Percentiles rank a stretch among this genome's conserved stretches.
These are phyloP conservation scores for Ceratocystis cacaofunesta DNA, from an alignment of 2,329 filamentous ascomycete genomes.

Conservation along the genomic window DNA sequence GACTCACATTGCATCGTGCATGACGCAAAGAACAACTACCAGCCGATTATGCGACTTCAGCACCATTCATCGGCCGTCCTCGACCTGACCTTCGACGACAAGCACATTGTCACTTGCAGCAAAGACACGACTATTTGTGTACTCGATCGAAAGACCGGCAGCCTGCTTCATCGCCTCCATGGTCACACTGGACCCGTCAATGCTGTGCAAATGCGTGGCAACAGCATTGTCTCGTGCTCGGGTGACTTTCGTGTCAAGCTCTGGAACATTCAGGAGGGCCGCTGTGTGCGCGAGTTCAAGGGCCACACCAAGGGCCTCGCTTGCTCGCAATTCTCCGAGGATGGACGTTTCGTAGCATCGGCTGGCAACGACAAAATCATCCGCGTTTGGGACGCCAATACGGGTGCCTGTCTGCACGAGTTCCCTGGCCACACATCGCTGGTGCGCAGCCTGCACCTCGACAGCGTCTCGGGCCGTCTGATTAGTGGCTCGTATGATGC, in stretches of 20 bases:
- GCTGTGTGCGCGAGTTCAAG: conserved; percentile 76
- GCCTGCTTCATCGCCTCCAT: conserved; percentile 59
- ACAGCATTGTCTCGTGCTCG: conserved; percentile 82
- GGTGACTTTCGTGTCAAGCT: conserved; percentile 88
- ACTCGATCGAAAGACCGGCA: conserved; percentile 73
- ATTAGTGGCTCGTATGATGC: conserved; percentile 90
- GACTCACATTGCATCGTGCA: conserved; percentile 87
- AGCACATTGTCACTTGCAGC: conserved; percentile 90
- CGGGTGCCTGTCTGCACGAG: conserved; percentile 65
- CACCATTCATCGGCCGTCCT: conserved; percentile 79
- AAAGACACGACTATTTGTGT: conserved; percentile 91
- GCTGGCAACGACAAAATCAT: conserved; percentile 93
- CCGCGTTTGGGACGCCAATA: conserved; percentile 89
- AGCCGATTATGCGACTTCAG: conserved; percentile 60
- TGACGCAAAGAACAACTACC: conserved; percentile 64
- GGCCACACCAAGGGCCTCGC: conserved; percentile 88
- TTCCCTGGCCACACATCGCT: conserved; percentile 73
- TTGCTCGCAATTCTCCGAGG: conserved; percentile 90
- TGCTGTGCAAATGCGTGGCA: conserved; percentile 84
- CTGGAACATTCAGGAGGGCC: conserved; percentile 84
- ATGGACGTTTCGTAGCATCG: conserved; percentile 82
- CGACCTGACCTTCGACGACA: conserved; percentile 82
- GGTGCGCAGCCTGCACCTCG: conserved; percentile 80
- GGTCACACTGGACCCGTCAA: conserved; percentile 91
- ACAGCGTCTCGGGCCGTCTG: conserved; percentile 70